Percentiles rank a stretch among this genome's conserved stretches.
Evolutionary conservation across 768 basidiomycete genomes (phyloP).

Genomic region (Kwoniella sp.): DNA sequence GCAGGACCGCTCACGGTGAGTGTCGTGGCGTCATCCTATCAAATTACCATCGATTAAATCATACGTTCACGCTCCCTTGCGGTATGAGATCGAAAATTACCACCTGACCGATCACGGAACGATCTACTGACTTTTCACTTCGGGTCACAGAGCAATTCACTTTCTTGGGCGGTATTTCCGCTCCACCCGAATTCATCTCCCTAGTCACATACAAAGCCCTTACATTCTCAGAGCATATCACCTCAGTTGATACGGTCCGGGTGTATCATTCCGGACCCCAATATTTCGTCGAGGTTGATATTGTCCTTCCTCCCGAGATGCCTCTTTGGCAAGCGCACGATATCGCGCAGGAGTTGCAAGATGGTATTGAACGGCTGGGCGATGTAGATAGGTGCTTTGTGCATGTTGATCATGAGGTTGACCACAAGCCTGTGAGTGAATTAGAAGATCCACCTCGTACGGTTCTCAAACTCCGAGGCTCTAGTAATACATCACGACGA

Average conservation of each 20-base stretch:
- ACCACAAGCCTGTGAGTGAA: conserved; percentile 67
- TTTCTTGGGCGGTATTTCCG: conserved; percentile 86
- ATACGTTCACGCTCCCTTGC: no score
- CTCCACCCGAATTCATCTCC: conserved; percentile 82
- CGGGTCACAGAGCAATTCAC: conserved; percentile 66
- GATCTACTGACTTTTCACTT: no score
- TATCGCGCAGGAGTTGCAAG: conserved; percentile 55
- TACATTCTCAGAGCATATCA: conserved; percentile 84
- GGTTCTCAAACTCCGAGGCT: no score
- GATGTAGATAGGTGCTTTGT: conserved; percentile 92
- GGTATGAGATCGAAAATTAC: no score
- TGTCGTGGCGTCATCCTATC: not conserved
- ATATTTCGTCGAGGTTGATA: conserved; percentile 92
- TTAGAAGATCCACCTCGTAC: no score
- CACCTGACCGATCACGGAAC: no score
- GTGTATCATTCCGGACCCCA: conserved; percentile 73
- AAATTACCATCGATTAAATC: no score
- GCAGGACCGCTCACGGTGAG: conserved; percentile 66
- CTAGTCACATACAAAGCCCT: conserved; percentile 87
- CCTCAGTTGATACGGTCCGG: conserved; percentile 84
- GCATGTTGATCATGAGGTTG: conserved; percentile 90
- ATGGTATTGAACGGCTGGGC: conserved; percentile 80
- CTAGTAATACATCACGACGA: no score
- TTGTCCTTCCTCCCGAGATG: conserved; percentile 86
- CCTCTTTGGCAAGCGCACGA: conserved; percentile 70